Evolutionary conservation across 805 yeast genomes (phyloP).

Genomic region (Hanseniaspora lachancei): DNA sequence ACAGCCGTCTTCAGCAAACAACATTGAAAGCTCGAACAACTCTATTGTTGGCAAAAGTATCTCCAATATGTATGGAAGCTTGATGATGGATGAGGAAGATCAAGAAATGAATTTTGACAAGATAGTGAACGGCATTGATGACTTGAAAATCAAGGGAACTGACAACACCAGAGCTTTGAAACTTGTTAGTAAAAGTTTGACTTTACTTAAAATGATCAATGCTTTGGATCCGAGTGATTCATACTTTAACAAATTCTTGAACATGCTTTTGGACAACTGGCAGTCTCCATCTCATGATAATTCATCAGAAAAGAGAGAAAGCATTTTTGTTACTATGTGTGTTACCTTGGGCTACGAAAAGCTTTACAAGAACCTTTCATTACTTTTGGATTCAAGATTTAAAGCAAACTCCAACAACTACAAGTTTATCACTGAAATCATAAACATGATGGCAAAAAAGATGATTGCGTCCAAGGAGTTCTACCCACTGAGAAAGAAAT

Average conservation of each 20-base stretch:
- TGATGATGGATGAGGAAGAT: not conserved
- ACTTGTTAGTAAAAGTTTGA: conserved; percentile 19
- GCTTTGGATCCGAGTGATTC: conserved; percentile 40
- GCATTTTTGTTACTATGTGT: conserved; percentile 74
- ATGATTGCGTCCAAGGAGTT: conserved; percentile 78
- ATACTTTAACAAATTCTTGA: conserved; percentile 63
- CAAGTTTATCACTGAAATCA: conserved; percentile 63
- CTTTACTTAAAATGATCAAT: conserved; percentile 23
- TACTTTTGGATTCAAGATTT: conserved; percentile 41
- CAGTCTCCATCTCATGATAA: conserved; percentile 23
- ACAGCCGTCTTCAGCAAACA: not conserved
- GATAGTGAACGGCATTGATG: not conserved
- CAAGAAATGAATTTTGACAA: not conserved
- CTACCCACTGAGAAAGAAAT: conserved; percentile 49
- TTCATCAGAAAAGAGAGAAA: conserved; percentile 49
- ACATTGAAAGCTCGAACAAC: not conserved
- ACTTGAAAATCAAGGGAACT: not conserved
- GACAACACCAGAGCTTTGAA: not conserved
- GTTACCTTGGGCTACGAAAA: conserved; percentile 68
- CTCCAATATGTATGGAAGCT: not conserved
- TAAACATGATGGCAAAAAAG: conserved; percentile 77
- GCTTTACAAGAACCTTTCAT: conserved; percentile 67
- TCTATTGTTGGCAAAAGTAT: not conserved
- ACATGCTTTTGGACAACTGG: conserved; percentile 55
- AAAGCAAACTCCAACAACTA: conserved; percentile 35